Conservation (phyloP, 805 yeast genomes). For the Saturnispora dispora region DNA sequence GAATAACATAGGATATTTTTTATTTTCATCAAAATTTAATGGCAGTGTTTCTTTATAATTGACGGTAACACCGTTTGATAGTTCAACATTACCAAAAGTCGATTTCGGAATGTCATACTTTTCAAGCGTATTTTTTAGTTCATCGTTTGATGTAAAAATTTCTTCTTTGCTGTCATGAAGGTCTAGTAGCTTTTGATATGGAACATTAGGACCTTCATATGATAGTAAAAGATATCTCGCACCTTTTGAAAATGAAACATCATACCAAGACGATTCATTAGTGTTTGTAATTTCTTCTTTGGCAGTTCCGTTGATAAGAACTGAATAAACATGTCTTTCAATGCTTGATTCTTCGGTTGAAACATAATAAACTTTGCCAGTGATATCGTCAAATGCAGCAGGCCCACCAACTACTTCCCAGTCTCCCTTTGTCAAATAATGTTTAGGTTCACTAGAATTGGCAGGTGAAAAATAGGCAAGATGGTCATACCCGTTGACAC, state of each 20-base stretch:
- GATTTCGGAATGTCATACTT: constrained; percentile 50
- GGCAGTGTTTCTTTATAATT: constrained; percentile 77
- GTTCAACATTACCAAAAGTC: constrained; percentile 41
- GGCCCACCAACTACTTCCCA: constrained; percentile 90
- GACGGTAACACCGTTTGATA: constrained; percentile 30
- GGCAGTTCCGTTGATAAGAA: constrained; percentile 42
- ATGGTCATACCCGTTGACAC: constrained; percentile 56
- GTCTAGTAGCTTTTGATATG: constrained; percentile 65
- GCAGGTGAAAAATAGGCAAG: constrained; percentile 80
- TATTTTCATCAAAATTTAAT: constrained; percentile 47
- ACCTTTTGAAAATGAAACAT: constrained; percentile 72
- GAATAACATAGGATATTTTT: constrained; percentile 77
- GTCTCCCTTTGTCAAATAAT: constrained; percentile 57
- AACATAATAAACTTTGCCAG: constrained; percentile 50
- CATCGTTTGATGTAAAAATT: constrained; percentile 39
- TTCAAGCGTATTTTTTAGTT: constrained; percentile 31
- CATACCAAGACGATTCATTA: constrained; percentile 52
- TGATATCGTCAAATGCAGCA: constrained; percentile 46
- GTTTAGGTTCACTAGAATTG: constrained; percentile 38
- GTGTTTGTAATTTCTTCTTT: constrained; percentile 41
- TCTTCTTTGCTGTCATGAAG: constrained; percentile 33
- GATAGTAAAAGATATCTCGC: constrained; percentile 59
- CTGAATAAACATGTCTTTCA: constrained; percentile 76
- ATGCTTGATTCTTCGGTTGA: constrained; percentile 72
- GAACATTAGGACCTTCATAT: constrained; percentile 74